Evolutionary conservation across 2,329 filamentous ascomycete genomes (phyloP).

Genomic region (Aulographum hederae): DNA sequence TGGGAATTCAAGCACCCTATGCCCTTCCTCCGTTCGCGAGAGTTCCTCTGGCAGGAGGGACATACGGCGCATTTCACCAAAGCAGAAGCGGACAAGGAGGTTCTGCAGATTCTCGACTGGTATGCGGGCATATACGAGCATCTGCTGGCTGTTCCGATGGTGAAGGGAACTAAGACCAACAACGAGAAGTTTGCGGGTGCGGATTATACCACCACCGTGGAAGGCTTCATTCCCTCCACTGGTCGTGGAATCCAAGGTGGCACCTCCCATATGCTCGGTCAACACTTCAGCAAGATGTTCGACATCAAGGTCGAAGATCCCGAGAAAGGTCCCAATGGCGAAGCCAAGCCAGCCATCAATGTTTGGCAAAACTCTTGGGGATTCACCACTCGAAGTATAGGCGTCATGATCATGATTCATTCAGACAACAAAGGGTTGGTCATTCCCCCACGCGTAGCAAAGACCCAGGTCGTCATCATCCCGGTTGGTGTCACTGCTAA

Average conservation of each 20-base stretch:
- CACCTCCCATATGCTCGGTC: slow-evolving; percentile 84
- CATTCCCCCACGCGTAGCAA: slow-evolving; percentile 75
- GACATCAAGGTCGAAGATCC: slow-evolving; percentile 95
- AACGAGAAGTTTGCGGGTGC: slow-evolving; percentile 97
- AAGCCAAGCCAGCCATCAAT: slow-evolving; percentile 62
- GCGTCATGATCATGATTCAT: slow-evolving; percentile 98
- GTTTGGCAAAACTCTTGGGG: slow-evolving; percentile 99
- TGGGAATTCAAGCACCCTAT: slow-evolving; percentile 94
- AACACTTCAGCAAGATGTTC: slow-evolving; percentile 99
- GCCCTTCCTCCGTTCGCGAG: slow-evolving; percentile 74
- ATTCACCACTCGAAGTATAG: slow-evolving; percentile 88
- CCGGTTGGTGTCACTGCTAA: slow-evolving; percentile 88
- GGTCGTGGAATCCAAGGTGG: slow-evolving; percentile 93
- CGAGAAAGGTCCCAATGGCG: slow-evolving; percentile 40
- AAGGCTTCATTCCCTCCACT: slow-evolving; percentile 91
- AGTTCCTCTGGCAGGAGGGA: slow-evolving; percentile 97
- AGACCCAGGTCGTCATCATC: slow-evolving; percentile 70
- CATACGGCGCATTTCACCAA: slow-evolving; percentile 85
- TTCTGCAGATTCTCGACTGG: slow-evolving; percentile 79
- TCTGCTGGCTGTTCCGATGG: slow-evolving; percentile 82
- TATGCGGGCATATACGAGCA: slow-evolving; percentile 89
- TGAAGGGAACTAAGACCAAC: slow-evolving; percentile 86
- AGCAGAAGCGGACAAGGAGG: slow-evolving; percentile 64
- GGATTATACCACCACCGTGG: slow-evolving; percentile 89
- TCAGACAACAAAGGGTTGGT: slow-evolving; percentile 91